A percentile compares a stretch with the other conserved stretches of the same genome.
phyloP scores from a whole-genome alignment of 2,329 filamentous ascomycete species.

The Clathrospora elynae region DNA sequence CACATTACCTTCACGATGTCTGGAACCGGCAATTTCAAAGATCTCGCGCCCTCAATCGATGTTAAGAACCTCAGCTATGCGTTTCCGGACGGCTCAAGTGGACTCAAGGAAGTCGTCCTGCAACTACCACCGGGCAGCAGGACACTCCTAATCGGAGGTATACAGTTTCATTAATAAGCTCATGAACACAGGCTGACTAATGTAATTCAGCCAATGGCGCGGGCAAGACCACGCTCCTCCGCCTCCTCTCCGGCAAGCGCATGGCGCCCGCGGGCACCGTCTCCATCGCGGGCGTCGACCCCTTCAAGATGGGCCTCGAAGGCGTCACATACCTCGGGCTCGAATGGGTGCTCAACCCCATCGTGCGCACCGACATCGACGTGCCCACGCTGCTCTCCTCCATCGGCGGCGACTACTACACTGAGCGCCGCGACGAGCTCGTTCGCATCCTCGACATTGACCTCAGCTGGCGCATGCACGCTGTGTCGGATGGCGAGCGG shows the following conservation, averaged over 20 bases:
- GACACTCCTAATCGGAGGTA: constrained; percentile 87
- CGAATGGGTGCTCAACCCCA: constrained; percentile 97
- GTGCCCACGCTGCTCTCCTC: constrained; percentile 82
- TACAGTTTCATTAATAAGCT: constrained; percentile 13
- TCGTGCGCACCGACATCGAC: constrained; percentile 93
- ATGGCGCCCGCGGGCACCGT: constrained; percentile 80
- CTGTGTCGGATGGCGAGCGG: constrained; percentile 90
- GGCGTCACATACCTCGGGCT: constrained; percentile 96
- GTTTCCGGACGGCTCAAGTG: constrained; percentile 84
- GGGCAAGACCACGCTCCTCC: constrained; percentile 94
- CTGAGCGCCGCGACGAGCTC: constrained; percentile 82
- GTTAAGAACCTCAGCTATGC: constrained; percentile 81
- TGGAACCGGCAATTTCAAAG: constrained; percentile 20
- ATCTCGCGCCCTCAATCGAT: constrained; percentile 65
- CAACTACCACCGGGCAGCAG: constrained; percentile 80
- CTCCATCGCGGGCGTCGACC: constrained; percentile 80
- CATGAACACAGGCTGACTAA: constrained; percentile 12
- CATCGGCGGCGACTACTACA: constrained; percentile 84
- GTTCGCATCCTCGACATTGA: constrained; percentile 90
- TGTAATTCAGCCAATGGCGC: constrained; percentile 76
- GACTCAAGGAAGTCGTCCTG: constrained; percentile 74
- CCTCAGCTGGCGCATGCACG: constrained; percentile 90
- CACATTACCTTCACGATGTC: constrained; percentile 25
- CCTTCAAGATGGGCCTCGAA: constrained; percentile 86
- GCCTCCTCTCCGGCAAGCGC: constrained; percentile 91